Base-by-base conservation (phyloP, 2,329 filamentous ascomycete species). In the Thermothelomyces thermophilus region DNA sequence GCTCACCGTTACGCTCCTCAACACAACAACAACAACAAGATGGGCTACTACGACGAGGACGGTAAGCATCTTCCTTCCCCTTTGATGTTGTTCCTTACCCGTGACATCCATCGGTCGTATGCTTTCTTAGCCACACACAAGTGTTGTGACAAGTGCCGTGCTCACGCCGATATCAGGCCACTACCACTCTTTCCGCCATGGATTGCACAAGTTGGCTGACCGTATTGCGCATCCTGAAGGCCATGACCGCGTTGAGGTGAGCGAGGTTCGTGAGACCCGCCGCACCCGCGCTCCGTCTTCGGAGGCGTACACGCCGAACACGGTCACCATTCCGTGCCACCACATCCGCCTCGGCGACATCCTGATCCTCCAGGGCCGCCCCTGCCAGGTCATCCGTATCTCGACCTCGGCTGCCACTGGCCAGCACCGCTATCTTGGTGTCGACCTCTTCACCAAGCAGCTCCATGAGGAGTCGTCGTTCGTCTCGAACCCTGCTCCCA, bases 331-430 rank as follows among this genome's bases (percentile, higher is more conserved):
- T 73, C 93, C 94, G 60, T 95, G 90, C 86, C 89, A 98, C 83
- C 94, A 97, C 81, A 91, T 98, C 77, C 93, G 93, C 77, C 87
- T 97, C 65, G 93, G 93, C 72, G 93, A 98, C 74, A 87, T 98
- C 75, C 75, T 98, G 74, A 94, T 97, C 77, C 89, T 98, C 62
- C 93, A 98, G 82, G 91, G 91, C 71, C 91, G 93, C 64, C 90
- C 93, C 66, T 97, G 90, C 87, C 93, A 98, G 83, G 91, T 98
- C 72, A 98, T 98, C 80, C 91, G 91, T 71, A 96, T 98, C 84
- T 95, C 90, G 62, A 95, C 90, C 74, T 97, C 91, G 51, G 81
- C 88, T 62, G 91, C 95, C 77, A 98, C 93, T 56, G 93, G 93
- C 71, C 93, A 98, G 83, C 91, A 98, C 85, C 88, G 93, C 70